Base-by-base conservation (phyloP, 2,329 filamentous ascomycete genomes). In the Talaromyces sp. region DNA sequence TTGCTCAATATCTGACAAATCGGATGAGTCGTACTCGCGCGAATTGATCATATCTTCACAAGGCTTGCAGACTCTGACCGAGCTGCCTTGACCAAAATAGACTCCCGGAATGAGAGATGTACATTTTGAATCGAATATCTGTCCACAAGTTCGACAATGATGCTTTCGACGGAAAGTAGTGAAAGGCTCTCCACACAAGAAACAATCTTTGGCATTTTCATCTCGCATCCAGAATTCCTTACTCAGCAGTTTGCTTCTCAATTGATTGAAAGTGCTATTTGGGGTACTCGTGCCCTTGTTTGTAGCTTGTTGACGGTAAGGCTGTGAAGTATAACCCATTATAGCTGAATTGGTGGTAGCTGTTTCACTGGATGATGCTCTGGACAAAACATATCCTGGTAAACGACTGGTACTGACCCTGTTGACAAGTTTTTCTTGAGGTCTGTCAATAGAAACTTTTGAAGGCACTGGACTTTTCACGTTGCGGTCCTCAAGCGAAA, bases 151-250 rank as follows among this genome's bases (percentile, higher is more conserved):
- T 67, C 96, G 89, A 76, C 95, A 99, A 77, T 99, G 95, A 76
- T 99, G 95, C 74, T 99, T 99, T 69, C 95, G 88, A 66, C 95
- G 87, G 74, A 98, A 98, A 1, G 94, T 95, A 0, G 92, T 93
- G 73, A 99, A 99, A 1, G 91, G 86, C 66, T 92, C 90, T 52
- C 92, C 92, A 72, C 95, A 99, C 52, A 92, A 87, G 75, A 97
- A 99, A 73, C 95, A 99, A 72, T 97, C 94, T 75, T 96, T 98
- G 66, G 94, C 96, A 68, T 96, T 97, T 73, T 98, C 95, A 74
- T 99, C 95, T 66, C 93, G 91, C 95, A 99, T 99, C 95, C 94
- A 98, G 71, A 97, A 98, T 70, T 98, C 93, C 73, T 93, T 95
- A 75, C 91, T 96, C 54, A 98, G 81, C 8, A 99, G 89, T 73